These are phyloP conservation scores for Bondarzewia mesenterica DNA, from an alignment of 1,284 basidiomycete genomes.

Conservation along the genomic window DNA sequence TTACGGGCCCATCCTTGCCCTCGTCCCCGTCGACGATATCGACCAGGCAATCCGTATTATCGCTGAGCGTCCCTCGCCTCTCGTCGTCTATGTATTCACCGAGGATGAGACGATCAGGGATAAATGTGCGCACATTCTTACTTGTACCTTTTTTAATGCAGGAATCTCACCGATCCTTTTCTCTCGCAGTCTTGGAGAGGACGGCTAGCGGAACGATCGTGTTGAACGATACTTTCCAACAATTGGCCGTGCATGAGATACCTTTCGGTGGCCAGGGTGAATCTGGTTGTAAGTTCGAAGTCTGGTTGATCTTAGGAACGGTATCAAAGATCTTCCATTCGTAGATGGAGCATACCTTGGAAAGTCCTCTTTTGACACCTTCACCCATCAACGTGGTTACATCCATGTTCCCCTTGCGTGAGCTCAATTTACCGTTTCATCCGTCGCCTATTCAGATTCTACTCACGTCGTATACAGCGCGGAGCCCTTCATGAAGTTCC, in stretches of 20 bases:
- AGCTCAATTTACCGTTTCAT: background rate
- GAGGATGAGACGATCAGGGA: slow-evolving; percentile 23
- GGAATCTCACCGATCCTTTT: background rate
- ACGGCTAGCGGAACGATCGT: slow-evolving; percentile 21
- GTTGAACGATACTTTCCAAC: slow-evolving; percentile 22
- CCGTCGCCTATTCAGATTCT: background rate
- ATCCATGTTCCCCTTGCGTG: slow-evolving; percentile 21
- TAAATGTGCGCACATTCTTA: slow-evolving; percentile 18
- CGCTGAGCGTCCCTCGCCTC: slow-evolving; percentile 28
- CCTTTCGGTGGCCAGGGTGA: slow-evolving; percentile 23
- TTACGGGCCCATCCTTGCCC: slow-evolving; percentile 42
- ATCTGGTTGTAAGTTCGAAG: slow-evolving; percentile 20
- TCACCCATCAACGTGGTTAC: slow-evolving; percentile 21
- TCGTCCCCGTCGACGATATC: slow-evolving; percentile 34
- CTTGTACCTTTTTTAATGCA: slow-evolving; percentile 16
- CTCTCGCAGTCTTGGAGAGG: slow-evolving; percentile 16
- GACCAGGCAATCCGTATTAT: slow-evolving; percentile 31
- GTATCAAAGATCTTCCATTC: background rate
- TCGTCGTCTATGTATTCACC: slow-evolving; percentile 34
- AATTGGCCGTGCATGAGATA: slow-evolving; percentile 18
- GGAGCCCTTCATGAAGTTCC: slow-evolving; percentile 13
- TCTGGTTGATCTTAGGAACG: too few species aligned
- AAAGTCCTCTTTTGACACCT: slow-evolving; percentile 24
- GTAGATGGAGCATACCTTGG: slow-evolving; percentile 21
- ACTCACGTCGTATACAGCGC: slow-evolving; percentile 5